A percentile compares a stretch with the other conserved stretches of the same genome.
Evolutionary conservation across 805 yeast species (phyloP).

Genomic region (Candida fluviatilis): DNA sequence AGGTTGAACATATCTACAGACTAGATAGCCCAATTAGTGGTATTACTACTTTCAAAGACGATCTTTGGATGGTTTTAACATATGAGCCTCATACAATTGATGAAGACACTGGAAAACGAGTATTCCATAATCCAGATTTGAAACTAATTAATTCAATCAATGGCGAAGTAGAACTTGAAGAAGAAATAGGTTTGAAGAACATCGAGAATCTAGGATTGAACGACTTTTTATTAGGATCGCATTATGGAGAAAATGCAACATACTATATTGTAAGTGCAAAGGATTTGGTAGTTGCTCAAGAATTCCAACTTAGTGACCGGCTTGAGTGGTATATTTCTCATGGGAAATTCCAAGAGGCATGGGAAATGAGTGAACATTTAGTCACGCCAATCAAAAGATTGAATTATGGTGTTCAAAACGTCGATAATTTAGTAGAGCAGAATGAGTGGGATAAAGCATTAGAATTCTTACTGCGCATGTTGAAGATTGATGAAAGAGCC

Average conservation of each 20-base stretch:
- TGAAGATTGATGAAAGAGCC: conserved; percentile 15
- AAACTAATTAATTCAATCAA: conserved; percentile 59
- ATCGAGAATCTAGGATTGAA: conserved; percentile 63
- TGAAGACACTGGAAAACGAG: conserved; percentile 13
- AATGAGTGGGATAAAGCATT: conserved; percentile 58
- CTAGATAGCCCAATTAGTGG: conserved; percentile 66
- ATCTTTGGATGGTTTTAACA: conserved; percentile 58
- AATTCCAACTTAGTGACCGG: conserved; percentile 65
- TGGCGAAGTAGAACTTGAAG: conserved; percentile 73
- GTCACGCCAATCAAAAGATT: conserved; percentile 48
- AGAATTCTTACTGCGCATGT: conserved; percentile 34
- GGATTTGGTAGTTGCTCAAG: conserved; percentile 76
- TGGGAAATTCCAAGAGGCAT: conserved; percentile 60
- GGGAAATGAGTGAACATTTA: conserved; percentile 67
- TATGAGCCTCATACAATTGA: conserved; percentile 38
- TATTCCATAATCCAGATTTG: conserved; percentile 63
- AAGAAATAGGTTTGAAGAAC: conserved; percentile 65
- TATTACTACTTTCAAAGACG: conserved; percentile 69
- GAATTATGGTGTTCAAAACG: conserved; percentile 56
- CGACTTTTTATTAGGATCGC: conserved; percentile 68
- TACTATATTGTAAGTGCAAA: conserved; percentile 75
- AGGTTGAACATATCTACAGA: conserved; percentile 45
- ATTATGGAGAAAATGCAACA: conserved; percentile 38
- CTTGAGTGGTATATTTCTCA: conserved; percentile 66
- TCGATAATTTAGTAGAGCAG: conserved; percentile 37